phyloP scores from a whole-genome alignment of 352 stramenopile species.

The Thraustotheca clavata region DNA sequence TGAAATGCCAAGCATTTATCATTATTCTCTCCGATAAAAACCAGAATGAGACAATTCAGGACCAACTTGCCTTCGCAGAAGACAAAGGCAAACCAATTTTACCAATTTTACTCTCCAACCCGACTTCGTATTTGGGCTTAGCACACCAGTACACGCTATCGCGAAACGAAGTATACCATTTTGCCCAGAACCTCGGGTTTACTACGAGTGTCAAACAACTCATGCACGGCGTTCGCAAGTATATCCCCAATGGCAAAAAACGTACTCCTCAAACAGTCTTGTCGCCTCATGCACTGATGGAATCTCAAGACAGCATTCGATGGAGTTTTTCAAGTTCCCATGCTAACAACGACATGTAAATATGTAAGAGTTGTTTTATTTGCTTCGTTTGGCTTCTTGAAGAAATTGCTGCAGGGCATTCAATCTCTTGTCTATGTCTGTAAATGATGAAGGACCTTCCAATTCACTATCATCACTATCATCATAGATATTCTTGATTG shows the following conservation, averaged over 20 bases:
- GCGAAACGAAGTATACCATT: conserved; percentile 72
- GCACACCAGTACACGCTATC: conserved; percentile 76
- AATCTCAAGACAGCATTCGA: not conserved
- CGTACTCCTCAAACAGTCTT: not conserved
- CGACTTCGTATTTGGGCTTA: conserved; percentile 34
- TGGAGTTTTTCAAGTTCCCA: conserved; percentile 12
- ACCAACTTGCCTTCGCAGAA: conserved; percentile 74
- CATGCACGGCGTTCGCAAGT: conserved; percentile 36
- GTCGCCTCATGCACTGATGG: not conserved
- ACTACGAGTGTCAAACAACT: conserved; percentile 58
- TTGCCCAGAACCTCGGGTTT: conserved; percentile 70
- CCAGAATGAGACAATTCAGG: conserved; percentile 61
- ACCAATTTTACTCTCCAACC: conserved; percentile 35
- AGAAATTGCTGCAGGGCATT: conserved; percentile 77
- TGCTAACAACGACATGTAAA: conserved; percentile 3
- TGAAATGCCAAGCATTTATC: conserved; percentile 70
- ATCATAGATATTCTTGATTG: not conserved
- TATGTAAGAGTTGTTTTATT: conserved; percentile 2
- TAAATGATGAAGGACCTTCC: conserved; percentile 54
- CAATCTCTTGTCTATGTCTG: conserved; percentile 76
- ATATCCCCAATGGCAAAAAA: conserved; percentile 23
- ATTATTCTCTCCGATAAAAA: conserved; percentile 70
- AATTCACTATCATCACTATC: conserved; percentile 1
- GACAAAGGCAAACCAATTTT: conserved; percentile 80
- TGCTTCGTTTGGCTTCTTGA: conserved; percentile 47